Conservation (phyloP, 2,329 filamentous ascomycete species). For the Basipetospora chlamydospora region DNA sequence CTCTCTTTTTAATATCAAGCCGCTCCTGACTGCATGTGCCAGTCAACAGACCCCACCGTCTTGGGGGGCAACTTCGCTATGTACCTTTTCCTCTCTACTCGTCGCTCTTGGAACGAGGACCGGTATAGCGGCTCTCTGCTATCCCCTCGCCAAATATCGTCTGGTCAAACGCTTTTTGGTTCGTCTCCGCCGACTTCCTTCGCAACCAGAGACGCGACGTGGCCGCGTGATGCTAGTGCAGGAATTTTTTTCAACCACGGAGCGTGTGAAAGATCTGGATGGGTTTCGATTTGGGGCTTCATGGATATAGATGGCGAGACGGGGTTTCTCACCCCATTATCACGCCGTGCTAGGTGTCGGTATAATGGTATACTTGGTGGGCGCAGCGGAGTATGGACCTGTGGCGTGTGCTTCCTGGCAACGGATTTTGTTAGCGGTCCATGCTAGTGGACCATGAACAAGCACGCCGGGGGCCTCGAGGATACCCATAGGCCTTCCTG, state of each 20-base stretch:
- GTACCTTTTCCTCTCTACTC: neutral
- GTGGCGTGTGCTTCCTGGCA: too few relatives aligned
- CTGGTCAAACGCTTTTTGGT: constrained; percentile 1
- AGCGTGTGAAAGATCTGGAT: neutral
- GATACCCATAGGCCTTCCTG: neutral
- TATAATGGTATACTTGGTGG: neutral
- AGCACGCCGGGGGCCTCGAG: neutral
- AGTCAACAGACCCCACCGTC: constrained; percentile 1
- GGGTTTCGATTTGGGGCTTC: neutral
- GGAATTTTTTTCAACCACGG: constrained; percentile 2
- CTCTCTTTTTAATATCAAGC: constrained; percentile 7
- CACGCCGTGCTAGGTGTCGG: neutral
- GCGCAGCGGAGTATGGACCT: too few relatives aligned
- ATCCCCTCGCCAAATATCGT: constrained; percentile 2
- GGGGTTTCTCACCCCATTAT: neutral
- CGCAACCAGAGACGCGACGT: constrained; percentile 2
- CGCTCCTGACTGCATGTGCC: constrained; percentile 4
- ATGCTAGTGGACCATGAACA: neutral
- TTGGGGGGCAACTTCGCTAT: neutral
- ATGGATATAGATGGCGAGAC: neutral
- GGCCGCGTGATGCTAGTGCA: constrained; percentile 2
- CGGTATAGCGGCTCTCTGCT: constrained; percentile 4
- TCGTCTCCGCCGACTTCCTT: too few relatives aligned
- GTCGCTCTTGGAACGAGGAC: neutral
- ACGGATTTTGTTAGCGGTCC: too few relatives aligned